phyloP scores from a whole-genome alignment of 2,329 filamentous ascomycete species.

The Neonectria faginata region DNA sequence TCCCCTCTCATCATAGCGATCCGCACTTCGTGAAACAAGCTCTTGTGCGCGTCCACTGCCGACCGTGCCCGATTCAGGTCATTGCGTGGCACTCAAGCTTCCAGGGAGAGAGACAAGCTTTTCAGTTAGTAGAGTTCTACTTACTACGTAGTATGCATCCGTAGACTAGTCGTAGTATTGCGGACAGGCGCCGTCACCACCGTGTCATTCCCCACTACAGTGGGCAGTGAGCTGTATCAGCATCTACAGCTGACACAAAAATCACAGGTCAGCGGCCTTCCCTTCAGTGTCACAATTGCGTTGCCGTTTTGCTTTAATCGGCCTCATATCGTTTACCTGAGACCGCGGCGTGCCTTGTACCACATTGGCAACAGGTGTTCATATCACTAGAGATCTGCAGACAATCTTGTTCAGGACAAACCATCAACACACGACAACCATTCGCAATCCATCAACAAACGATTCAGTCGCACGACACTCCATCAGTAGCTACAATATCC shows the following conservation, averaged over 20 bases:
- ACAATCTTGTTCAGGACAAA: neutral
- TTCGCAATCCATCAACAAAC: neutral
- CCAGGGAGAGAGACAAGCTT: constrained; percentile 11
- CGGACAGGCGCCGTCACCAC: neutral
- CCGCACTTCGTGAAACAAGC: constrained; percentile 26
- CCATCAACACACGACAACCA: neutral
- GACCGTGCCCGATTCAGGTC: constrained; percentile 14
- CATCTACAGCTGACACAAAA: neutral
- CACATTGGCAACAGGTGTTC: neutral
- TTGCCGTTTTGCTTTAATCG: neutral
- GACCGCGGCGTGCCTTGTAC: neutral
- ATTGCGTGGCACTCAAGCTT: constrained; percentile 15
- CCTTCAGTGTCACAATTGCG: neutral
- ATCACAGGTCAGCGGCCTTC: neutral
- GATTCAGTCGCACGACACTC: neutral
- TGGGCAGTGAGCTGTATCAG: neutral
- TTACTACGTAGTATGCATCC: neutral
- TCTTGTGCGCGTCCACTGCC: constrained; percentile 11
- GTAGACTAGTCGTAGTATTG: neutral
- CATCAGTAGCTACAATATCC: constrained; percentile 39
- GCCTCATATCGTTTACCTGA: neutral
- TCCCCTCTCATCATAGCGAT: constrained; percentile 23
- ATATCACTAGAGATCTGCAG: neutral
- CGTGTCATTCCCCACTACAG: neutral
- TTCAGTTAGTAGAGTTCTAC: neutral